Evolutionary conservation across 129 eudicot species (phyloP).

Genomic region (Ambrosia artemisiifolia): DNA sequence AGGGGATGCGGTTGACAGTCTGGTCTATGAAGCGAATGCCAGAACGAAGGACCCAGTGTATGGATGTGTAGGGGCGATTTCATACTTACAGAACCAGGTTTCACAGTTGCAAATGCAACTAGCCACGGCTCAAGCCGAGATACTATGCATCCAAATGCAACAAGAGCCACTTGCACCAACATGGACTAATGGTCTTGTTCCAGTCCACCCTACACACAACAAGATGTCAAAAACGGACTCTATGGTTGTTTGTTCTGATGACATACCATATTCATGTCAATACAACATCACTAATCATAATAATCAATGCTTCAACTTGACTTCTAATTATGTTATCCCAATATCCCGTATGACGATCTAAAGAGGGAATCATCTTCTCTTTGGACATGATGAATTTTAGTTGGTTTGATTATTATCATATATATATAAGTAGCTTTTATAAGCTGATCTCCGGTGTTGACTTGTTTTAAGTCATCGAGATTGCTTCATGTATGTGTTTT

Average conservation of each 20-base stretch:
- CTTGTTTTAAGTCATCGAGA: constrained; percentile 1
- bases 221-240: constrained; percentile 2
- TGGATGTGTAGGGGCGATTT: constrained; percentile 86
- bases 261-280: constrained; percentile 33
- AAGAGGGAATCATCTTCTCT: constrained; percentile 58
- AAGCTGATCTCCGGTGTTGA: neutral
- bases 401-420: constrained; percentile 36
- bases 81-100: constrained; percentile 65
- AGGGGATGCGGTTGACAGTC: constrained; percentile 79
- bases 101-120: constrained; percentile 83
- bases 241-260: constrained; percentile 2
- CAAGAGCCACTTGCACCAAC: constrained; percentile 27
- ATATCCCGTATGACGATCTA: constrained; percentile 42
- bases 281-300: constrained; percentile 40
- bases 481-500: constrained; percentile 8
- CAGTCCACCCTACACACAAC: constrained; percentile 9
- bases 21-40: constrained; percentile 83
- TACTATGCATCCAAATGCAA: constrained; percentile 77
- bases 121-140: constrained; percentile 86
- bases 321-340: constrained; percentile 49
- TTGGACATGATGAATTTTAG: constrained; percentile 29
- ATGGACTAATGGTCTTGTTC: constrained; percentile 14
- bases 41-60: constrained; percentile 75
- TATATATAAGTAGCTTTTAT: neutral
- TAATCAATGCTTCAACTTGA: constrained; percentile 41